Conservation (phyloP, 1,284 basidiomycete species). For the Paramarasmius palmivorus region DNA sequence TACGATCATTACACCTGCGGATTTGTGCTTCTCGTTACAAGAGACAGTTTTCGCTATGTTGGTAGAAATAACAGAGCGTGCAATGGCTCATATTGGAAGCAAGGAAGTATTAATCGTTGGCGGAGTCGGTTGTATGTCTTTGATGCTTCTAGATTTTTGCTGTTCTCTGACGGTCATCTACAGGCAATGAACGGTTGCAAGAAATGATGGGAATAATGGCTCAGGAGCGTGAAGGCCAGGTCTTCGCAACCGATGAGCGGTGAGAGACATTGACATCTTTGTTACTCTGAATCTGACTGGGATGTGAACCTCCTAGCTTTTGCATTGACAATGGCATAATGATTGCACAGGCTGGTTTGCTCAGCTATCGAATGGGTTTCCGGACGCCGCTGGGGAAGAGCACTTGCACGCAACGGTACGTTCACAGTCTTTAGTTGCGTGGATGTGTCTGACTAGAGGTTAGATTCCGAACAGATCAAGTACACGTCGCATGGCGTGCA, state of each 20-base stretch:
- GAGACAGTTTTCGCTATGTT: conserved; percentile 99
- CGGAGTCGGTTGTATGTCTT: conserved; percentile 90
- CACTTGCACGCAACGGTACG: conserved; percentile 86
- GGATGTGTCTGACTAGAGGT: conserved; percentile 7
- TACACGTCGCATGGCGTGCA: conserved; percentile 83
- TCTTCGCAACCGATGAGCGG: conserved; percentile 98
- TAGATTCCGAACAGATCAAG: conserved; percentile 91
- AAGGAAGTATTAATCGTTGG: conserved; percentile 97
- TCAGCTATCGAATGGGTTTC: conserved; percentile 93
- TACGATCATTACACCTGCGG: conserved; percentile 88
- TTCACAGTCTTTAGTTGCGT: conserved; percentile 1
- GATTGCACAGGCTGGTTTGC: conserved; percentile 97
- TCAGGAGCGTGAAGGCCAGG: conserved; percentile 81
- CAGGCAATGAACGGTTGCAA: conserved; percentile 90
- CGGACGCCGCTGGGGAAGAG: conserved; percentile 77
- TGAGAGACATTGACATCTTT: conserved; percentile 31
- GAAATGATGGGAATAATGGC: conserved; percentile 99
- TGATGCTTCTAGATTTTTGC: background rate
- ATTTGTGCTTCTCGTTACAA: conserved; percentile 96
- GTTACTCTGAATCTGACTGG: conserved; percentile 7
- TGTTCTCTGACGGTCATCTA: background rate
- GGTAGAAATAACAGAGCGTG: conserved; percentile 98
- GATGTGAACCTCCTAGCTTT: conserved; percentile 56
- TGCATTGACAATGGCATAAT: conserved; percentile 99
- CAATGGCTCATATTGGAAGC: conserved; percentile 98